Evolutionary conservation across 2,329 filamentous ascomycete genomes (phyloP).

Genomic region (Aspergillus ruber): DNA sequence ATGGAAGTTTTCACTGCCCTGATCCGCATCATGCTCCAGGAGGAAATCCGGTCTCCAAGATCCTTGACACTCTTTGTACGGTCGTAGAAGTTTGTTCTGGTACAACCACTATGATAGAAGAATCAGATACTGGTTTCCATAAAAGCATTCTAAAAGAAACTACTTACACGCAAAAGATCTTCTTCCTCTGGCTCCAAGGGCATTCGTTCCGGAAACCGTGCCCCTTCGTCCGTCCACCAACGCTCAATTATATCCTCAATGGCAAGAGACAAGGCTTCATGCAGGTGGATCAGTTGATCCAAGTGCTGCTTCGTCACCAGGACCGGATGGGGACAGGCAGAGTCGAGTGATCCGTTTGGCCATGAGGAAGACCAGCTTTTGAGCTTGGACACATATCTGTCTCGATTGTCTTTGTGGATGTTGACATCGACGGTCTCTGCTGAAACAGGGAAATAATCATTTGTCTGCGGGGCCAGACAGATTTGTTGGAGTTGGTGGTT

Average conservation of each 20-base stretch:
- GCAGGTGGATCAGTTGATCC: constrained; percentile 1
- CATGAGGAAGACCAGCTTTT: neutral
- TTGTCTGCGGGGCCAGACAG: too few relatives aligned
- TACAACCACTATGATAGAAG: constrained; percentile 4
- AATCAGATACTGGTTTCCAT: neutral
- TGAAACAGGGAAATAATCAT: too few relatives aligned
- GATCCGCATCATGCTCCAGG: neutral
- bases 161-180: constrained; percentile 13
- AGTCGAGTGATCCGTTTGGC: neutral
- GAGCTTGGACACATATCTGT: too few relatives aligned
- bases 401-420: too few relatives aligned
- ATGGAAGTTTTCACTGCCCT: constrained; percentile 3
- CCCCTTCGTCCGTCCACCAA: constrained; percentile 20
- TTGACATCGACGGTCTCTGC: too few relatives aligned
- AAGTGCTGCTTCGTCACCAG: neutral
- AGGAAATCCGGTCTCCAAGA: constrained; percentile 16
- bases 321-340: neutral
- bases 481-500: too few relatives aligned
- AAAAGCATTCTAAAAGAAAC: neutral
- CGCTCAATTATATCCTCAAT: constrained; percentile 19
- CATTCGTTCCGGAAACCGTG: constrained; percentile 18
- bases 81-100: constrained; percentile 1
- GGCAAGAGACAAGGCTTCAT: constrained; percentile 16
- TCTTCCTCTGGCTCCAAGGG: constrained; percentile 21
- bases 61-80: constrained; percentile 8